Evolutionary conservation across 306 rosid genomes (phyloP), one percentile per base, ranked within the genome.

Genomic region (Lathyrus sativus): DNA sequence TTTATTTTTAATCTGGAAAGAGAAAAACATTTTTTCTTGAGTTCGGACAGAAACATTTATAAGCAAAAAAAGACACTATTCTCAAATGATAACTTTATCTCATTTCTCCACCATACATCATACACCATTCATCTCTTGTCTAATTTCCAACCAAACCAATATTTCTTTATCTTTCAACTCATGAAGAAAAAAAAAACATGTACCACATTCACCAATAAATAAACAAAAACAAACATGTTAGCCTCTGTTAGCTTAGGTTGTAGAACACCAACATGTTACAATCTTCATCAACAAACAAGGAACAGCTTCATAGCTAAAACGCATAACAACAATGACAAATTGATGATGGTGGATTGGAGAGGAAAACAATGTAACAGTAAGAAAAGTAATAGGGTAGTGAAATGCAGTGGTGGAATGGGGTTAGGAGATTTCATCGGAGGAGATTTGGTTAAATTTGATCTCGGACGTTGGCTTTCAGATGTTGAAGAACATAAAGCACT

Each of bases 401-500:
- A 65, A 65, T 90, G 98, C n/a, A 63, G 82, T 65, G 7, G 59
- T 53, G 97, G 84, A 41, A 74, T 81, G 38, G 88, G 81, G 1
- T 53, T 90, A 33, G 82, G 77, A 22, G 98, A 90, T 65, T 93
- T 90, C 76, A 88, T 93, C 8, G 98, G 98, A 53, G 98, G 96
- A 11, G 98, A 93, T 64, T 79, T 93, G 83, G 31, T 90, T 74
- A 80, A 35, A 64, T 33, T 76, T 41, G 97, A 93, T 76, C 37
- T 93, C 10, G 98, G 96, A 13, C 74, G 15, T 0, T 90, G 98
- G 98, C 91, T 93, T 15, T 73, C 90, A 0, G 98, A 90, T 54
- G 97, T 93, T 50, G 98, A 93, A 74, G 97, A 93, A 54, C 98
- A 93, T 76, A 90, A 90, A 80, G 90, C 98, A 49, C 74, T 93